phyloP scores from a whole-genome alignment of 2,329 filamentous ascomycete species.

The Colletotrichum scovillei region DNA sequence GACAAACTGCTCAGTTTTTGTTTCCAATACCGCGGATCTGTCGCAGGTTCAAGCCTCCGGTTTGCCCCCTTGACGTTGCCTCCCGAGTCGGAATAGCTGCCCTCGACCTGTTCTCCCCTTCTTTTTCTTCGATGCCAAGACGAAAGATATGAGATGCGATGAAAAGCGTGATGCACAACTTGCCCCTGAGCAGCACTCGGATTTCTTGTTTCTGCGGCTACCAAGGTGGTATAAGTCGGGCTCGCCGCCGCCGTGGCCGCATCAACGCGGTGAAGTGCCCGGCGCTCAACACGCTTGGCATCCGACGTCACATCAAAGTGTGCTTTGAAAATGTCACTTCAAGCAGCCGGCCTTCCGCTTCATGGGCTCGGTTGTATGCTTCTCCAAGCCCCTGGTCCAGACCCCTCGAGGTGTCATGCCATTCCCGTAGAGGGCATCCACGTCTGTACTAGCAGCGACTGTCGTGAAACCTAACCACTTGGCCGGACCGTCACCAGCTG shows the following conservation, averaged over 20 bases:
- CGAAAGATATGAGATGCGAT: not conserved
- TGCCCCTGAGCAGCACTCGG: not conserved
- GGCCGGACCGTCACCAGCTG: not conserved
- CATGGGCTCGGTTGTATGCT: not conserved
- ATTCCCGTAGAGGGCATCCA: not conserved
- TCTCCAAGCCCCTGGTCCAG: not conserved
- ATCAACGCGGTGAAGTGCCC: not conserved
- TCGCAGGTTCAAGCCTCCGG: slow-evolving; percentile 29
- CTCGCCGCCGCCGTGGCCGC: not conserved
- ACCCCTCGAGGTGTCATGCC: not conserved
- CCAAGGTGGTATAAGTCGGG: not conserved
- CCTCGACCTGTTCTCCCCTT: not conserved
- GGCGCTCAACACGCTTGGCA: not conserved
- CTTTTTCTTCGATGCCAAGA: slow-evolving; percentile 10
- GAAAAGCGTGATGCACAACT: not conserved
- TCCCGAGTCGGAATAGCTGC: slow-evolving; percentile 16
- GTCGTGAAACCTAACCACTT: not conserved
- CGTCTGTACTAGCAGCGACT: not conserved
- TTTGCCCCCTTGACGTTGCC: not conserved
- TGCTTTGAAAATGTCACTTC: not conserved
- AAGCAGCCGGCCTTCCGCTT: not conserved
- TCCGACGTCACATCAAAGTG: not conserved
- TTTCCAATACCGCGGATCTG: slow-evolving; percentile 36
- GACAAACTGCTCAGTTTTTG: slow-evolving; percentile 27
- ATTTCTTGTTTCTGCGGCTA: not conserved